Evolutionary conservation across 306 rosid genomes (phyloP).

Genomic region (Pyrus pyrifolia): DNA sequence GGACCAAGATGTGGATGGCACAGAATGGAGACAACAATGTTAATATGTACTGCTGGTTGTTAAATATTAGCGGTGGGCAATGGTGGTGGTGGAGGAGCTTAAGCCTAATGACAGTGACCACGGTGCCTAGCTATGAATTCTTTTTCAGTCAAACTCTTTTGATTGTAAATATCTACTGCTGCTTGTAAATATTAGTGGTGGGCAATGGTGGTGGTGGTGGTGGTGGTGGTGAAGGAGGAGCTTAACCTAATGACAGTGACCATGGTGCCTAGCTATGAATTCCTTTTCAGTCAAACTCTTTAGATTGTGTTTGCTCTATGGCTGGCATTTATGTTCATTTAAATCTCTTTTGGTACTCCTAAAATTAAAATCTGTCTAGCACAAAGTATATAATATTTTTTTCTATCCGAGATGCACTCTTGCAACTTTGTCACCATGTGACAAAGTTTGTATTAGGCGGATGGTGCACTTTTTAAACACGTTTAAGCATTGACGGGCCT

Average conservation of each 20-base stretch:
- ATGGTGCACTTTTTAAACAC: too few relatives aligned
- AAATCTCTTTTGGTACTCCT: neutral
- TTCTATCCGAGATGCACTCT: neutral
- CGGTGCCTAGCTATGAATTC: conserved; percentile 10
- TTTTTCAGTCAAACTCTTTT: conserved; percentile 20
- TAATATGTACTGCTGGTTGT: neutral
- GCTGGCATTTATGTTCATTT: conserved; percentile 13
- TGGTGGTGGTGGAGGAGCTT: conserved; percentile 11
- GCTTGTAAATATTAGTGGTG: neutral
- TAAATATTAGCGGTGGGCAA: neutral
- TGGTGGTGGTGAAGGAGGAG: conserved; percentile 8
- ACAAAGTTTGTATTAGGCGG: neutral
- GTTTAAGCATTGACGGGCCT: neutral
- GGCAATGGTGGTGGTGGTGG: conserved; percentile 17
- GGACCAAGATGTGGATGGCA: conserved; percentile 3
- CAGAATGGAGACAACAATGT: conserved; percentile 1
- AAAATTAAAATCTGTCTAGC: neutral
- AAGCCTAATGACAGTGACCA: conserved; percentile 25
- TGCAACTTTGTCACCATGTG: neutral
- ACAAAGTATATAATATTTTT: neutral
- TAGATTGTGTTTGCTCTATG: conserved; percentile 35
- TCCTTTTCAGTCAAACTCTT: conserved; percentile 20
- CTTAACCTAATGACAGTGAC: conserved; percentile 23
- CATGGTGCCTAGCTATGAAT: conserved; percentile 14
- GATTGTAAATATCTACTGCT: neutral